phyloP scores from a whole-genome alignment of 23 red algal species.

The Agarophyton chilense region DNA sequence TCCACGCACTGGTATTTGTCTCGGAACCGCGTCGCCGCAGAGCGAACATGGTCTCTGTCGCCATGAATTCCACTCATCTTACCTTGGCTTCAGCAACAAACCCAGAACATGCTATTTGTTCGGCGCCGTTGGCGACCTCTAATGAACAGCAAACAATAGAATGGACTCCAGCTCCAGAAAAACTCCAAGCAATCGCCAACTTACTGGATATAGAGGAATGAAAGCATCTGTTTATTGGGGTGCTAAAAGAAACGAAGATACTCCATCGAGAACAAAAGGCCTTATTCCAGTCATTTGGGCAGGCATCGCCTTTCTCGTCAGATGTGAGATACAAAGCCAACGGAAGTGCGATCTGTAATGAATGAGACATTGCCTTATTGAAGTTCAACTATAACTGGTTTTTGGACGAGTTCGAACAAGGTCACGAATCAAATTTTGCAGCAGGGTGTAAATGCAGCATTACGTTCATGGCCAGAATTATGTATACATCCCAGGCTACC shows the following conservation, averaged over 20 bases:
- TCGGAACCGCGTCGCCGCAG: conserved; percentile 1
- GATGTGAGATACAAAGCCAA: too few species aligned
- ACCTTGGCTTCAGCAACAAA: conserved; percentile 5
- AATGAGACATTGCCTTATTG: too few species aligned
- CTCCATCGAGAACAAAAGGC: not conserved
- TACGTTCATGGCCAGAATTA: too few species aligned
- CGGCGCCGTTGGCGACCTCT: conserved; percentile 6
- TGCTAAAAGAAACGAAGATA: not conserved
- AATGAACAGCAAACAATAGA: conserved; percentile 28
- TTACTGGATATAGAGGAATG: conserved; percentile 23
- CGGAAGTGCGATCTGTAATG: too few species aligned
- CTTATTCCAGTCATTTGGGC: not conserved
- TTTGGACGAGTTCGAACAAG: too few species aligned
- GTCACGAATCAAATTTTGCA: too few species aligned
- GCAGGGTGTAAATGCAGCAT: too few species aligned
- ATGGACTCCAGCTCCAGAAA: conserved; percentile 52
- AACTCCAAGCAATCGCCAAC: conserved; percentile 34
- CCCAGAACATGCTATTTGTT: not conserved
- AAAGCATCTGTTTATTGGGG: not conserved
- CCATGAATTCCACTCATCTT: conserved; percentile 38
- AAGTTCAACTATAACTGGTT: too few species aligned
- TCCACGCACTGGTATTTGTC: not conserved
- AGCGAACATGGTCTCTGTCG: conserved; percentile 34
- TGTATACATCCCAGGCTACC: too few species aligned
- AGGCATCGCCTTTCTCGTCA: not conserved